Evolutionary conservation across 1,284 basidiomycete genomes (phyloP), one percentile per base, ranked within the genome.

Genomic region (Gymnopus androsaceus): DNA sequence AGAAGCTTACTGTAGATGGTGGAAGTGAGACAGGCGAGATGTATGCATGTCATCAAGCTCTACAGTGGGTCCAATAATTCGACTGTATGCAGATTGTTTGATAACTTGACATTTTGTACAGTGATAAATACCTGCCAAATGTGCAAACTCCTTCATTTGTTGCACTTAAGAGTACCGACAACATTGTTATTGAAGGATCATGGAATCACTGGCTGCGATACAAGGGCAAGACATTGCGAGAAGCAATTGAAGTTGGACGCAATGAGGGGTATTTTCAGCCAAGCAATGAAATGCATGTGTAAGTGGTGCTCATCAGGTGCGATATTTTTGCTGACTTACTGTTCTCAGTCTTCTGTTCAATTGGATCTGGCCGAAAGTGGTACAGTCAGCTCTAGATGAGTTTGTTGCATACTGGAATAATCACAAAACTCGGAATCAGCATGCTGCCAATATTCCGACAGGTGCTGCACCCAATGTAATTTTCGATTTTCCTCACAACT

Each of bases 291-390:
- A 3, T 33, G 3, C 47, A 49, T 25, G 12, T 17, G 47, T 49
- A 25, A 31, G 31, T 49, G 31, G 31, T 33, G 7, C 14, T 33
- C n/a, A n/a, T n/a, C n/a, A n/a, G n/a, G n/a, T n/a, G n/a, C n/a
- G n/a, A n/a, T n/a, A n/a, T n/a, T n/a, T n/a, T n/a, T n/a, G n/a
- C n/a, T n/a, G n/a, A n/a, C n/a, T n/a, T n/a, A n/a, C n/a, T n/a
- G 7, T 33, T 33, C 14, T 7, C 14, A 33, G 31, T 7, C 2
- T 8, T 19, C 34, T 25, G 55, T 58, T 55, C 42, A 46, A 45
- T 5, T 58, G 57, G 57, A 51, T 58, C 23, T 58, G 46, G 53
- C 41, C 54, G 4, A 55, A 55, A 30, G 45, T 58, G 17, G 54
- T 58, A 19, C 57, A 58, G 48, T 25, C 25, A 25, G 31, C 25